These are phyloP conservation scores for Umbelopsis sp. DNA, from an alignment of 371 early-diverging fungal species.

Conservation along the genomic window DNA sequence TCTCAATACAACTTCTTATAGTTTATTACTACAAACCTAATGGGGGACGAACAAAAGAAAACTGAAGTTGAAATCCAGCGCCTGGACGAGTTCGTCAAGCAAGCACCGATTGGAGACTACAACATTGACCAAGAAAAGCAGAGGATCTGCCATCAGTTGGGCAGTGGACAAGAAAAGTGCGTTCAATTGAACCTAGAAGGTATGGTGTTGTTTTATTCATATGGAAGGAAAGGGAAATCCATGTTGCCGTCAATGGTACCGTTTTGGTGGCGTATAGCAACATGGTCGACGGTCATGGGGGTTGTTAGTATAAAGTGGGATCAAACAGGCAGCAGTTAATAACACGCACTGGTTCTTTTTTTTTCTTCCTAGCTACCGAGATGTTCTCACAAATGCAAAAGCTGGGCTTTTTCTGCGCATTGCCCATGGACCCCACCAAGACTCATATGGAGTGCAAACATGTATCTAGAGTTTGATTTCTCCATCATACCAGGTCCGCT, in stretches of 20 bases:
- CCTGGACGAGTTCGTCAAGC: conserved; percentile 44
- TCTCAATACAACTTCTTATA: not conserved
- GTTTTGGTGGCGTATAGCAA: not conserved
- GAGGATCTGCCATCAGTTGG: conserved; percentile 39
- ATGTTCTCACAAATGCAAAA: conserved; percentile 66
- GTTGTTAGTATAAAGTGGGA: too few species aligned
- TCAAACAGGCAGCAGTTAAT: not conserved
- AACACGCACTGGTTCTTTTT: not conserved
- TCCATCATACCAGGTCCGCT: conserved; percentile 15
- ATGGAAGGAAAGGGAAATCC: not conserved
- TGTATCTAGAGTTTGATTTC: conserved; percentile 29
- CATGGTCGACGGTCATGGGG: not conserved
- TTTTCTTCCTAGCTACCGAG: conserved; percentile 37
- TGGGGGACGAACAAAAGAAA: conserved; percentile 10
- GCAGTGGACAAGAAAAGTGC: conserved; percentile 43
- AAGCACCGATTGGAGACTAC: conserved; percentile 42
- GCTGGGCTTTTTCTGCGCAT: conserved; percentile 59
- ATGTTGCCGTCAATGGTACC: too few species aligned
- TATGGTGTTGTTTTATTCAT: conserved; percentile 27
- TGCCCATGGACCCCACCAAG: conserved; percentile 59
- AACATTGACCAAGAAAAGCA: conserved; percentile 53
- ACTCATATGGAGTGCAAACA: conserved; percentile 58
- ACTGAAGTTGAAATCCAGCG: conserved; percentile 35
- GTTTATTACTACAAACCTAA: not conserved
- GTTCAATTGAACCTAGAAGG: conserved; percentile 52